Evolutionary conservation across 306 rosid species (phyloP).

Genomic region (Quercus berberidifolia): DNA sequence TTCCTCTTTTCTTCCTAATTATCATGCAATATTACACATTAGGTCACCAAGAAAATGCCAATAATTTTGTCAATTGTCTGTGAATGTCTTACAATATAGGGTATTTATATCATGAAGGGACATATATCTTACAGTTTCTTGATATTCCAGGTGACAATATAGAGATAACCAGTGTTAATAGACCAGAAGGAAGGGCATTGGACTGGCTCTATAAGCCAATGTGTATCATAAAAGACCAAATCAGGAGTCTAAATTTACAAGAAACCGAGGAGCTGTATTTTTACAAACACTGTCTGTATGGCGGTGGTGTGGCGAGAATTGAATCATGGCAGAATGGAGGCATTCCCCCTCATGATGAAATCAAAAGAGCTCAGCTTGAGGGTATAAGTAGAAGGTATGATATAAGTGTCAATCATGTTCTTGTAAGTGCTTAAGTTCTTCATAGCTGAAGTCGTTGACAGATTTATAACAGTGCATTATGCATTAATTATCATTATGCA

Average conservation of each 20-base stretch:
- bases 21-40: no score
- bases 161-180: slow-evolving; percentile 20
- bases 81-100: no score
- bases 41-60: no score
- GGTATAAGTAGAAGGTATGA: slow-evolving; percentile 23
- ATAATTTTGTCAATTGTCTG: no score
- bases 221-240: slow-evolving; percentile 22
- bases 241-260: slow-evolving; percentile 14
- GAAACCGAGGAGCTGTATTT: slow-evolving; percentile 23
- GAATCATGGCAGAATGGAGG: slow-evolving; percentile 19
- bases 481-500: no score
- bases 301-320: slow-evolving; percentile 7
- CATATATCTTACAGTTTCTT: neutral
- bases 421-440: neutral
- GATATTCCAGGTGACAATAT: slow-evolving; percentile 12
- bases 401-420: no score
- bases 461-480: neutral
- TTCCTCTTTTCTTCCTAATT: no score
- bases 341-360: slow-evolving; percentile 13
- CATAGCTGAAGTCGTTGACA: neutral
- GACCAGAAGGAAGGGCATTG: slow-evolving; percentile 24
- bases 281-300: slow-evolving; percentile 12
- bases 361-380: slow-evolving; percentile 20
- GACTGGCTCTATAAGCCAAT: slow-evolving; percentile 28
- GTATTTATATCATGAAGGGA: neutral